These are phyloP conservation scores for Epichloe aotearoae DNA, from an alignment of 2,329 filamentous ascomycete species.

Conservation along the genomic window DNA sequence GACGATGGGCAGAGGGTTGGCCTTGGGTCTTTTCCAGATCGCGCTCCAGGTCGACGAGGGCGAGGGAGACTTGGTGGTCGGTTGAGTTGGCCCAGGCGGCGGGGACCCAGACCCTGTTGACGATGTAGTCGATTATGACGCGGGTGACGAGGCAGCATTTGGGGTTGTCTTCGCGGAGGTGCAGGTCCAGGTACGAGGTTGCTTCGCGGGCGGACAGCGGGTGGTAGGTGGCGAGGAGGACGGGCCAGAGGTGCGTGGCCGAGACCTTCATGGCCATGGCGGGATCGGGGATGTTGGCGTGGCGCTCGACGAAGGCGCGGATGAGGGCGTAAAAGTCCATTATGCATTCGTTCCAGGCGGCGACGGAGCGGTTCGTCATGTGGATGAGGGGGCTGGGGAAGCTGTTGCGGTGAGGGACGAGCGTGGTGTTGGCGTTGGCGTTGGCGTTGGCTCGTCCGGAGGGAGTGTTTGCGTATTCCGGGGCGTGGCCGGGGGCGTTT, in stretches of 20 bases:
- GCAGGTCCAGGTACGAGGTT: constrained; percentile 26
- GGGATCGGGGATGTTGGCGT: constrained; percentile 20
- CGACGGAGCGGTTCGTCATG: constrained; percentile 21
- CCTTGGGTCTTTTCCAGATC: constrained; percentile 24
- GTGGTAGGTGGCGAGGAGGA: constrained; percentile 24
- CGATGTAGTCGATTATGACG: constrained; percentile 28
- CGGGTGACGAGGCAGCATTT: constrained; percentile 30
- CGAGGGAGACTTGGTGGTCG: constrained; percentile 20
- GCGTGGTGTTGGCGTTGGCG: neutral
- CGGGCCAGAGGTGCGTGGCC: constrained; percentile 21
- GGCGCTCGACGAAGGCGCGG: constrained; percentile 22
- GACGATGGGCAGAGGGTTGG: constrained; percentile 21
- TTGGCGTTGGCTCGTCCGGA: neutral
- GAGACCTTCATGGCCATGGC: constrained; percentile 16
- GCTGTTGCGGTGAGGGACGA: constrained; percentile 10
- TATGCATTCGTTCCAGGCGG: constrained; percentile 22
- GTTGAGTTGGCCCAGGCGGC: constrained; percentile 25
- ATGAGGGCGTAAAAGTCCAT: constrained; percentile 24
- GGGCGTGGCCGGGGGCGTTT: neutral
- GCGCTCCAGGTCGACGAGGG: constrained; percentile 22
- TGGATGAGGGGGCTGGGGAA: constrained; percentile 19
- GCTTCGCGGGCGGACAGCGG: constrained; percentile 25
- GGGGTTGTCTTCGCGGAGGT: constrained; percentile 25
- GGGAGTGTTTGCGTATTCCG: neutral
- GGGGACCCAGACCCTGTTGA: constrained; percentile 27